Evolutionary conservation across 331 rosid species (phyloP).

Genomic region (Arachis monticola): DNA sequence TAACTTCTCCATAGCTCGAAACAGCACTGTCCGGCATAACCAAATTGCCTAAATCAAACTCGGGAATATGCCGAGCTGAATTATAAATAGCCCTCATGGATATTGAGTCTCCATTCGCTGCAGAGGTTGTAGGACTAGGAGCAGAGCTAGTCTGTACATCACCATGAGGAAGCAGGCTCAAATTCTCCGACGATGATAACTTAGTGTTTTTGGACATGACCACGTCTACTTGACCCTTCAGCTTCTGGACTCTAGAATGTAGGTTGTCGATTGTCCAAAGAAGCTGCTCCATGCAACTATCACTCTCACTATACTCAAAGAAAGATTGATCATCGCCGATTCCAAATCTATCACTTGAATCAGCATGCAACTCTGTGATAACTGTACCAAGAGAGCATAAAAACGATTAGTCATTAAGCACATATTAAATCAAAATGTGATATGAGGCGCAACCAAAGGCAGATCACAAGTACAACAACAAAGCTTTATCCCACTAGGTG

Average conservation of each 20-base stretch:
- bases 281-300: conserved; percentile 65
- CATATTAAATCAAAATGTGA: conserved; percentile 38
- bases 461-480: conserved; percentile 26
- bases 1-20: conserved; percentile 77
- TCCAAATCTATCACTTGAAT: conserved; percentile 57
- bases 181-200: conserved; percentile 80
- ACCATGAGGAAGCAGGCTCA: conserved; percentile 69
- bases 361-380: conserved; percentile 50
- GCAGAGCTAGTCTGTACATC: conserved; percentile 77
- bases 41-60: conserved; percentile 68
- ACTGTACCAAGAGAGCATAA: conserved; percentile 48
- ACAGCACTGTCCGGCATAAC: conserved; percentile 69
- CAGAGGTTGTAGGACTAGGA: conserved; percentile 71
- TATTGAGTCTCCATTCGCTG: conserved; percentile 65
- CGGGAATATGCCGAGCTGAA: conserved; percentile 54
- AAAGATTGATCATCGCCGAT: conserved; percentile 50
- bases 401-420: conserved; percentile 19
- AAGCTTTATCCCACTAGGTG: conserved; percentile 12
- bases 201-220: conserved; percentile 67
- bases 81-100: conserved; percentile 63
- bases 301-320: conserved; percentile 56
- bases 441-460: conserved; percentile 18
- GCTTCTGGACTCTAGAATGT: conserved; percentile 71
- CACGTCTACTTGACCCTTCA: conserved; percentile 61
- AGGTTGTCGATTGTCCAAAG: conserved; percentile 72